Evolutionary conservation across 1,139 yeast species (phyloP).

Genomic region (Hansenula lynferdii): DNA sequence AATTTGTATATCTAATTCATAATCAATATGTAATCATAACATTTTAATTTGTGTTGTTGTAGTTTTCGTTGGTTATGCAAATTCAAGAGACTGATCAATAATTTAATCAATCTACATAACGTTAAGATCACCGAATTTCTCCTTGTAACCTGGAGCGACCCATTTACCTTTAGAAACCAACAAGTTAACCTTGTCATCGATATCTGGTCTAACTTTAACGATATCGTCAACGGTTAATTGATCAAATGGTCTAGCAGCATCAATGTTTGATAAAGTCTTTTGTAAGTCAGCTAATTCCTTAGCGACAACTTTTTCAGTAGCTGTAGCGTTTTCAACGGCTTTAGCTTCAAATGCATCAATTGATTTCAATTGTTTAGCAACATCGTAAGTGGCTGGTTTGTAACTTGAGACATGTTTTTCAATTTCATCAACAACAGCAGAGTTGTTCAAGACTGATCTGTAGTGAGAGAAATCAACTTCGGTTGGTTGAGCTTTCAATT

Average conservation of each 20-base stretch:
- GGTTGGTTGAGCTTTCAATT: conserved; percentile 66
- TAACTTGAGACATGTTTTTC: conserved; percentile 71
- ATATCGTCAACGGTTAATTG: conserved; percentile 95
- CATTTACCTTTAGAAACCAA: conserved; percentile 97
- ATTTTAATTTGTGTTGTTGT: too few species aligned
- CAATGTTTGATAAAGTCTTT: conserved; percentile 87
- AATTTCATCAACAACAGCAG: conserved; percentile 72
- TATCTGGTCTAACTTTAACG: conserved; percentile 93
- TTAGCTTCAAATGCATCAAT: conserved; percentile 91
- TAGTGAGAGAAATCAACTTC: conserved; percentile 79
- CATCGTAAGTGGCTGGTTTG: conserved; percentile 82
- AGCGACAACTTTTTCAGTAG: conserved; percentile 84
- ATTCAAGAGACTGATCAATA: too few species aligned
- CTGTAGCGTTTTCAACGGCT: conserved; percentile 94
- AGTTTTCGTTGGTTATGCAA: too few species aligned
- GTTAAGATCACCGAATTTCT: conserved; percentile 93
- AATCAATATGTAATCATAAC: conserved; percentile 14
- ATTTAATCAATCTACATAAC: conserved; percentile 62
- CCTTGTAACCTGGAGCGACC: conserved; percentile 98
- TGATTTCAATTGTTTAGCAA: conserved; percentile 84
- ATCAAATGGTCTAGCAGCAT: conserved; percentile 96
- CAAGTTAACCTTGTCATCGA: conserved; percentile 91
- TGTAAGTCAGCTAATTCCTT: conserved; percentile 84
- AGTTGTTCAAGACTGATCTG: conserved; percentile 77
- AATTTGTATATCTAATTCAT: conserved; percentile 6